Base-by-base conservation (phyloP, 2,329 filamentous ascomycete species). In the Amylocarpus encephaloides region DNA sequence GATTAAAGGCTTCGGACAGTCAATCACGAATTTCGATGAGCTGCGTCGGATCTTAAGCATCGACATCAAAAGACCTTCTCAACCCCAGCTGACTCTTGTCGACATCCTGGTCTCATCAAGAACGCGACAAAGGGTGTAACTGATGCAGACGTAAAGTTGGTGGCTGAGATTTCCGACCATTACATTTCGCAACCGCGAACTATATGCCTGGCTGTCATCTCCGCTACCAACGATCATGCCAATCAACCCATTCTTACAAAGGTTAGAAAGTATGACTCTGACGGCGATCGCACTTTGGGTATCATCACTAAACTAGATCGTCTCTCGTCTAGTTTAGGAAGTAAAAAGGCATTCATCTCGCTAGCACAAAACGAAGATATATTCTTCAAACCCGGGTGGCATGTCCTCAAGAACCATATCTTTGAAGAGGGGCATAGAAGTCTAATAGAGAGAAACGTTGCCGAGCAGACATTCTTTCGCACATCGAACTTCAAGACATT, bases 271-370 rank as follows among this genome's bases (percentile, higher is more conserved):
- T 43, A 66, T n/a, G 68, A 71, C 53, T 61, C 62, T 2, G 9
- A 65, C 1, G 66, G 66, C n/a, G 51, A 65, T n/a, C 57, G 69
- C 43, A 71, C 68, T 1, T 55, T 77, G 0, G 73, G 70, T 1
- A 67, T 77, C 18, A 69, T 77, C 33, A 77, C 73, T 0, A 73
- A 76, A 36, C 69, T 71, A 0, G 73, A 77, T 50, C 61, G 58
- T 6, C 61, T 72, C 1, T 51, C 60, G 1, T 43, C 57, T 1
- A 63, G 63, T 0, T 73, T 71, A 2, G 67, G 66, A 0, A 63
- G 55, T 7, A 67, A 73, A 51, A 51, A 51, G 0, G 54, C 49
- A 0, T 72, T 67, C 43, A 52, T 71, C 2, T 46, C 64, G 1
- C 63, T 72, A 11, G 62, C 70, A 1, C 57, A 59, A 18, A 74